These are phyloP conservation scores for Nothomitra cinnamomea DNA, from an alignment of 2,329 filamentous ascomycete species.

Conservation along the genomic window DNA sequence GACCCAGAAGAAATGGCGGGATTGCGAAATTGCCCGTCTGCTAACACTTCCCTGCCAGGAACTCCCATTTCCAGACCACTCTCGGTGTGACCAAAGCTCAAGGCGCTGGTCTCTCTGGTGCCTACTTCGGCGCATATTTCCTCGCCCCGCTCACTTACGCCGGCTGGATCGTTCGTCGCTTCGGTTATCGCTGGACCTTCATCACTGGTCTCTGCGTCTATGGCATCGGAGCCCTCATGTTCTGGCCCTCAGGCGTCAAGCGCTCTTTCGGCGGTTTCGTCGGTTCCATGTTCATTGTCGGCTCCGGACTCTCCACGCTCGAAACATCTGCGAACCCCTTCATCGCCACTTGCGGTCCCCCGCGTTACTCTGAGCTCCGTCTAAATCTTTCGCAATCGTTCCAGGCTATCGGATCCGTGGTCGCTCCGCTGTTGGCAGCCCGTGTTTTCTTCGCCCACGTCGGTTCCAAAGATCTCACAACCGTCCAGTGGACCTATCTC, in stretches of 20 bases:
- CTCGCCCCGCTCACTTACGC: slow-evolving; percentile 35
- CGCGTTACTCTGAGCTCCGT: slow-evolving; percentile 56
- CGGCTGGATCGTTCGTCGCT: slow-evolving; percentile 47
- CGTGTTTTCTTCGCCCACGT: slow-evolving; percentile 55
- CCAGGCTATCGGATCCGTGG: slow-evolving; percentile 57
- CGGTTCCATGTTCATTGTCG: slow-evolving; percentile 53
- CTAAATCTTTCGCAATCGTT: slow-evolving; percentile 65
- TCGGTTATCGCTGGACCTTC: slow-evolving; percentile 67
- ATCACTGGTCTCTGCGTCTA: slow-evolving; percentile 57
- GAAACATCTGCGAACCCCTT: slow-evolving; percentile 68
- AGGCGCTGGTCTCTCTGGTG: slow-evolving; percentile 44
- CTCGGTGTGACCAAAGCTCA: slow-evolving; percentile 36
- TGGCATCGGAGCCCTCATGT: slow-evolving; percentile 59
- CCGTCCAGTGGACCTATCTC: slow-evolving; percentile 70
- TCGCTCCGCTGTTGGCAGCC: slow-evolving; percentile 56
- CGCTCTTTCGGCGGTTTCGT: slow-evolving; percentile 61
- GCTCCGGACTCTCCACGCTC: slow-evolving; percentile 53
- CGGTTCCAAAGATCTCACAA: slow-evolving; percentile 34
- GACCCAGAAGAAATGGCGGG: too few relatives aligned
- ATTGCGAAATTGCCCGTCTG: neutral
- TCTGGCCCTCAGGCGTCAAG: slow-evolving; percentile 66
- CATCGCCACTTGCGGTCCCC: slow-evolving; percentile 56
- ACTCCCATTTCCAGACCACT: slow-evolving; percentile 40
- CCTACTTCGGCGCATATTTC: slow-evolving; percentile 45
- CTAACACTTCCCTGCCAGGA: slow-evolving; percentile 11